Conservation (phyloP, 2,329 filamentous ascomycete genomes). For the Fusarium protoensiforme region DNA sequence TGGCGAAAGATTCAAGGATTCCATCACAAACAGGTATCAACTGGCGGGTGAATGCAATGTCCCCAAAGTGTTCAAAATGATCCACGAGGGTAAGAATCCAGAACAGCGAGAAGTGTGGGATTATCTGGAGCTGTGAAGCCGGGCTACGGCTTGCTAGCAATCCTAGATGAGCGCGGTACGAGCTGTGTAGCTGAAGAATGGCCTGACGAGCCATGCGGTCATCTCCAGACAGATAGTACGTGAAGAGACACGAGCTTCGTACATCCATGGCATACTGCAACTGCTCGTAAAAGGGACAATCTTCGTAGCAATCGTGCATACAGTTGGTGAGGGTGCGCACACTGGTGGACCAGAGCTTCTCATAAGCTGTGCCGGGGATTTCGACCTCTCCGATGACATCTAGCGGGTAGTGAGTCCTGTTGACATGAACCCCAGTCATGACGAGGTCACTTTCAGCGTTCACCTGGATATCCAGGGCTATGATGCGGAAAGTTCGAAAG, state of each 20-base stretch:
- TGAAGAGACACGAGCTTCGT: conserved; percentile 43
- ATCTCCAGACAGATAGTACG: conserved; percentile 44
- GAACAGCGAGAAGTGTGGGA: conserved; percentile 50
- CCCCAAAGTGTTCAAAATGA: conserved; percentile 32
- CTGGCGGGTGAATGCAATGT: not conserved
- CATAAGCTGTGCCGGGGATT: not conserved
- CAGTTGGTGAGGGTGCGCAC: conserved; percentile 36
- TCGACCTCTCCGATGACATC: not conserved
- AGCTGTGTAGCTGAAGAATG: conserved; percentile 40
- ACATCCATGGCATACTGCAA: conserved; percentile 46
- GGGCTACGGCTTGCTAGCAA: conserved; percentile 49
- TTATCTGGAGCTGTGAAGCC: conserved; percentile 47
- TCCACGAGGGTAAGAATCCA: conserved; percentile 50
- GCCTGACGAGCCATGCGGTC: conserved; percentile 45
- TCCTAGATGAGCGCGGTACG: conserved; percentile 34
- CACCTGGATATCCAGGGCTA: not conserved
- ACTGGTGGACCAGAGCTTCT: conserved; percentile 18
- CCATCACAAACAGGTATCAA: not conserved
- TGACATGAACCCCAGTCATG: not conserved
- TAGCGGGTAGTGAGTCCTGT: not conserved
- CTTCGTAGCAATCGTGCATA: conserved; percentile 47
- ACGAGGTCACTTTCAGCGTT: not conserved
- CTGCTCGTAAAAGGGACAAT: conserved; percentile 50
- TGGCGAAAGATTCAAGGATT: not conserved
- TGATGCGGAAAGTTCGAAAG: not conserved